phyloP scores from a whole-genome alignment of 495 filamentous ascomycete genomes.

The Diplogelasinospora grovesii region DNA sequence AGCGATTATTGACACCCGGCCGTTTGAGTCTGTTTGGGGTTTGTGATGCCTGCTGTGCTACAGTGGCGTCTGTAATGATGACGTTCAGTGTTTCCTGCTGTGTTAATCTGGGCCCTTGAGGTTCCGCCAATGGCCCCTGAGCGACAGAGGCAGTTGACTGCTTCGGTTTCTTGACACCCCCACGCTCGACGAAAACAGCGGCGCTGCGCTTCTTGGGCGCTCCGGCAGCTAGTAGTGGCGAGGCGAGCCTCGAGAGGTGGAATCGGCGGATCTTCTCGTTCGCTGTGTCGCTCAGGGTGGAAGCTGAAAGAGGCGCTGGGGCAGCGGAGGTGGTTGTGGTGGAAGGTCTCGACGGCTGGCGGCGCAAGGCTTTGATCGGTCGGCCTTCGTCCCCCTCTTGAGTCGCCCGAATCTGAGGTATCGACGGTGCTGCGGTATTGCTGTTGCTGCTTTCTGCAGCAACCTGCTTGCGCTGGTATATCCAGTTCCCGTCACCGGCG shows the following conservation, averaged over 20 bases:
- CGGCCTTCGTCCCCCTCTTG: slow-evolving; percentile 22
- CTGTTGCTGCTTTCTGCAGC: slow-evolving; percentile 11
- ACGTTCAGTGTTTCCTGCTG: too few relatives aligned
- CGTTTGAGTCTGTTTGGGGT: slow-evolving; percentile 14
- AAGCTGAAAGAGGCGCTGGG: background rate
- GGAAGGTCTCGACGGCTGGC: background rate
- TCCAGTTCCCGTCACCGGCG: slow-evolving; percentile 25
- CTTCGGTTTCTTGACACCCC: slow-evolving; percentile 27
- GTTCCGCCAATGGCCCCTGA: too few relatives aligned
- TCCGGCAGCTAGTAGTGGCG: slow-evolving; percentile 15
- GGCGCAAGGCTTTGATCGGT: slow-evolving; percentile 10
- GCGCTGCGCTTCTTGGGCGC: slow-evolving; percentile 32
- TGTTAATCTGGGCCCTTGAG: too few relatives aligned
- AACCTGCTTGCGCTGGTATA: slow-evolving; percentile 35
- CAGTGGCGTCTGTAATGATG: background rate
- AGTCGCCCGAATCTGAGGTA: slow-evolving; percentile 22
- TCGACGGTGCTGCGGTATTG: background rate
- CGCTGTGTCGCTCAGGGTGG: slow-evolving; percentile 5
- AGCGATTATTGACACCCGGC: slow-evolving; percentile 13
- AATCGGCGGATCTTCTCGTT: slow-evolving; percentile 31
- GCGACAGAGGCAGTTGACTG: slow-evolving; percentile 3
- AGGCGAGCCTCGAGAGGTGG: slow-evolving; percentile 37
- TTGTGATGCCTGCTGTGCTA: slow-evolving; percentile 1
- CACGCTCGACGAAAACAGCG: slow-evolving; percentile 44
- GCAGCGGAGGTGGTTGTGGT: background rate